Base-by-base conservation (phyloP, 257 asterid species). In the Nicotiana undulata region DNA sequence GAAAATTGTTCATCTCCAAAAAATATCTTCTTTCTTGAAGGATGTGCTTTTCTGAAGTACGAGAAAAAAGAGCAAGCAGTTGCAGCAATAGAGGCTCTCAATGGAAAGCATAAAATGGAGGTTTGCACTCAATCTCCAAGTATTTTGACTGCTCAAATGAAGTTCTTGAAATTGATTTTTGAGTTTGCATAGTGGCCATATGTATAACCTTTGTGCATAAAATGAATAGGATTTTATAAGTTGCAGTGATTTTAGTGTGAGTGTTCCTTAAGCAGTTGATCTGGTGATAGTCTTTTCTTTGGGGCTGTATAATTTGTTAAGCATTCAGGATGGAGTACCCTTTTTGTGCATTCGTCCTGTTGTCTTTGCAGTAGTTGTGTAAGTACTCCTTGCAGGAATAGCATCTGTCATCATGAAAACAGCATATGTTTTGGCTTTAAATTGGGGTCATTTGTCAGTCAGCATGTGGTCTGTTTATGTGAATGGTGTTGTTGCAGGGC, bases 31-130 rank as follows among this genome's bases (percentile, higher is more conserved):
- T 74, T 79, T 53, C 10, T 81, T 82, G 79, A 82, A 96, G 99
- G 98, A 65, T 96, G 97, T 90, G 99, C 99, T 76, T 94, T 96
- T 85, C 74, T 96, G 78, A 96, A 96, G 85, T 93, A 91, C 82
- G 98, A 94, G 87, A 91, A 92, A 24, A 94, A 90, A 84, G 97
- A 94, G 78, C 97, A 96, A 88, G 97, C 98, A 53, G 88, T 96
- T 79, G 93, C 93, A 53, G 96, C 99, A 74, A 92, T 96, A 60
- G 97, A 96, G 75, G 90, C 94, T 68, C 97, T 93, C 72, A 90
- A 90, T 76, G 99, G 97, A 88, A 96, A 89, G 85, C 95, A 96
- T 88, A 94, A 87, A 88, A 92, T 94, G 94, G 99, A 96, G 99
- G 99, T 96, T 79, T 68, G 94, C 70, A 70, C 1, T 84, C 61